Evolutionary conservation across 352 stramenopile genomes (phyloP), one percentile per base, ranked within the genome.

Genomic region (Globisporangium lucens): DNA sequence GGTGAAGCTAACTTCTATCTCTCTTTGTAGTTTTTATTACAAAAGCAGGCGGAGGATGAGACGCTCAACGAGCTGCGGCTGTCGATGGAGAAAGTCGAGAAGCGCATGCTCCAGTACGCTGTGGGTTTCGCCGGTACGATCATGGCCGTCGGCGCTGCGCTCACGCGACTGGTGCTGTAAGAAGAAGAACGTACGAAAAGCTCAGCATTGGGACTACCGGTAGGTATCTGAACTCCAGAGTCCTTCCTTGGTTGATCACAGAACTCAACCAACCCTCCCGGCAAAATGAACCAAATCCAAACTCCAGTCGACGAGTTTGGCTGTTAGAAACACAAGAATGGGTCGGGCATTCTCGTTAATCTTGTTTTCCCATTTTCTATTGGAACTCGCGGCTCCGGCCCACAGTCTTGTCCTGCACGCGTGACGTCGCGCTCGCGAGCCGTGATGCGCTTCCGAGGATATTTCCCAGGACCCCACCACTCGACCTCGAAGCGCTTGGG

Each of bases 21-120:
- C 36, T 29, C 33, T 22, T 17, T 55, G 2, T 66, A 77, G 72
- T 96, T 96, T 75, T 66, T 96, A 65, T 73, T 96, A 59, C 88
- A 96, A 62, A 96, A 96, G 72, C 87, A 96, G 67, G 85, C 85
- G 4, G 88, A 96, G 64, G 88, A 96, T 53, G 87, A 94, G 62
- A 96, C 87, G 35, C 71, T 96, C 56, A 95, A 94, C 66, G 86
- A 94, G 57, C 69, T 96, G 64, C 85, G 88, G 36, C 70, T 96
- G 53, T 93, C 89, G 30, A 96, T 95, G 84, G 89, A 96, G 69
- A 93, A 90, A 58, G 87, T 95, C 15, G 87, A 96, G 75, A 96
- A 95, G 73, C 84, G 89, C 41, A 94, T 96, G 76, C 78, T 96
- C 9, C 87, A 96, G 71, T 96, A 96, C 68, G 86, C 82, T 0